Conservation (phyloP, 495 filamentous ascomycete species). For the Pseudevernia furfuracea region DNA sequence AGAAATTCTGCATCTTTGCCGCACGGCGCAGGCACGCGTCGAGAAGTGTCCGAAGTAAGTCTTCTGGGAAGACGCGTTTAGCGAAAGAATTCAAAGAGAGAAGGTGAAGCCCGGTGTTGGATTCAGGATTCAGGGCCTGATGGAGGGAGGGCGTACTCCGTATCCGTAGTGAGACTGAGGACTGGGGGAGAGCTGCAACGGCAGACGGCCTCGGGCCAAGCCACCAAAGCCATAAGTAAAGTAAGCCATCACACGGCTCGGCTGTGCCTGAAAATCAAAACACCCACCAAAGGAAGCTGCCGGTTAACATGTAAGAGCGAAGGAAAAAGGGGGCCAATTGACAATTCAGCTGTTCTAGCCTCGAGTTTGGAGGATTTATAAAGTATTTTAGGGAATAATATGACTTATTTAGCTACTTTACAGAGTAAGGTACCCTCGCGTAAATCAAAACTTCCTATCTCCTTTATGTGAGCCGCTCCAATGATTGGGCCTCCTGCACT, state of each 20-base stretch:
- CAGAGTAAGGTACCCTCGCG: neutral
- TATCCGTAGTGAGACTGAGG: too few relatives aligned
- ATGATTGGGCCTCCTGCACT: constrained; percentile 9
- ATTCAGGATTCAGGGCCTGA: neutral
- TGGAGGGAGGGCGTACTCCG: neutral
- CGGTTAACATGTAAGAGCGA: too few relatives aligned
- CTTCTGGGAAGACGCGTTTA: constrained; percentile 2
- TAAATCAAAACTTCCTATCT: neutral
- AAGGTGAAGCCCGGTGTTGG: too few relatives aligned
- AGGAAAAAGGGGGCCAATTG: neutral
- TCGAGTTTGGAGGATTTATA: too few relatives aligned
- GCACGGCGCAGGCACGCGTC: constrained; percentile 14
- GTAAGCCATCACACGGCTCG: neutral
- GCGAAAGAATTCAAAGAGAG: constrained; percentile 2
- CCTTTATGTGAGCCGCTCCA: constrained; percentile 8
- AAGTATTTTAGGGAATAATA: too few relatives aligned
- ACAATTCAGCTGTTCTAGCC: neutral
- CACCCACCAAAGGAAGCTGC: too few relatives aligned
- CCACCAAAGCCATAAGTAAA: too few relatives aligned
- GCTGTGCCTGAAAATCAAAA: neutral
- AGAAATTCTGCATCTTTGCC: constrained; percentile 5
- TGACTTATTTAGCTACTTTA: neutral
- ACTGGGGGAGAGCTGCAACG: too few relatives aligned
- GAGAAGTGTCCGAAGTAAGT: neutral
- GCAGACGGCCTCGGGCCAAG: too few relatives aligned